Evolutionary conservation across 176 grass and related monocot species (phyloP).

Genomic region (Triticum timopheevii): DNA sequence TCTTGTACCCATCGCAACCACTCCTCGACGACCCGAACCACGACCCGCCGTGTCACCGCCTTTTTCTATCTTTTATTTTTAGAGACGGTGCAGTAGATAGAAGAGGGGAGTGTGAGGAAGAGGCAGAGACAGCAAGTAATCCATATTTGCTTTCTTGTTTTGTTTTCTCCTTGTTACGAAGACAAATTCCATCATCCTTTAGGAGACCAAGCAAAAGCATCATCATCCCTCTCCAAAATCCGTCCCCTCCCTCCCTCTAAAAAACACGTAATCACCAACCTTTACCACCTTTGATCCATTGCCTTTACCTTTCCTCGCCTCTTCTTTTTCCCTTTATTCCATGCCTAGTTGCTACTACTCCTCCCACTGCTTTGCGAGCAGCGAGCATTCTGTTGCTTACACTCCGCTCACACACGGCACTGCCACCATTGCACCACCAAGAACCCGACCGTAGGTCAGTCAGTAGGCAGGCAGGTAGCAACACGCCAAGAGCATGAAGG

Average conservation of each 20-base stretch:
- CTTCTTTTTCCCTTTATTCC: constrained; percentile 39
- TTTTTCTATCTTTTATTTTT: background rate
- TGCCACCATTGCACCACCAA: constrained; percentile 13
- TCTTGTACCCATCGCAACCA: constrained; percentile 24
- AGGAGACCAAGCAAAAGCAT: constrained; percentile 53
- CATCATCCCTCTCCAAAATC: constrained; percentile 24
- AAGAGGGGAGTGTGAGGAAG: background rate
- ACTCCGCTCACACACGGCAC: constrained; percentile 5
- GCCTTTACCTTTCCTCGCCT: constrained; percentile 54
- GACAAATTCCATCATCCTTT: constrained; percentile 48
- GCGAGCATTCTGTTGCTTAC: background rate
- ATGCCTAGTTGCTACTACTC: constrained; percentile 35
- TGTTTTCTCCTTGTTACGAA: constrained; percentile 25
- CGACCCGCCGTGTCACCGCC: background rate
- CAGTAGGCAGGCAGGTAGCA: background rate
- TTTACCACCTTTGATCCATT: constrained; percentile 49
- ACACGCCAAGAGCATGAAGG: constrained; percentile 44
- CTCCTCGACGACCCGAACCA: constrained; percentile 25
- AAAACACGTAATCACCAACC: constrained; percentile 47
- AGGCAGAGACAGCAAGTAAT: constrained; percentile 7
- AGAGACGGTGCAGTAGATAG: background rate
- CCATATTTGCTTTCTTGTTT: constrained; percentile 2
- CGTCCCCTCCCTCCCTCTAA: constrained; percentile 8
- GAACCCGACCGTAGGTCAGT: background rate
- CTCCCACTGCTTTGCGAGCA: constrained; percentile 15